These are phyloP conservation scores for Ceratocystiopsis minuta DNA, from an alignment of 2,329 filamentous ascomycete genomes.

Conservation along the genomic window DNA sequence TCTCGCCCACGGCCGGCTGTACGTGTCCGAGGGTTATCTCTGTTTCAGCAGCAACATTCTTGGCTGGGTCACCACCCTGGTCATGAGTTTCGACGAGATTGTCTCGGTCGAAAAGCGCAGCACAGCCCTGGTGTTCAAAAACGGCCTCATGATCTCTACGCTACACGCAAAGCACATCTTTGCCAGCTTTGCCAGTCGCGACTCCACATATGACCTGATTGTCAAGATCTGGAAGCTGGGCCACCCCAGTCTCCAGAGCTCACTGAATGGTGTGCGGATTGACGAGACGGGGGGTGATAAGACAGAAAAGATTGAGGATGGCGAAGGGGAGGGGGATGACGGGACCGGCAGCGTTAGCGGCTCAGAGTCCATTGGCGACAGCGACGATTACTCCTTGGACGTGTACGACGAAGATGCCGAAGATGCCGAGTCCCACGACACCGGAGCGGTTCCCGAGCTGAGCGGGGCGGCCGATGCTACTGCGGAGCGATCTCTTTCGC, in stretches of 20 bases:
- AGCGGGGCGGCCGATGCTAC: slow-evolving; percentile 30
- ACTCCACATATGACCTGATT: slow-evolving; percentile 92
- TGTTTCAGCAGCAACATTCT: slow-evolving; percentile 99
- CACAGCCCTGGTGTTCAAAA: slow-evolving; percentile 89
- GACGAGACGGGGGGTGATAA: slow-evolving; percentile 76
- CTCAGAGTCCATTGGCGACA: slow-evolving; percentile 40
- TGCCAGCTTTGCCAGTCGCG: slow-evolving; percentile 82
- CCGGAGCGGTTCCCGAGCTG: slow-evolving; percentile 21
- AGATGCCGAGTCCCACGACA: slow-evolving; percentile 38
- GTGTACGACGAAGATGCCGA: slow-evolving; percentile 66
- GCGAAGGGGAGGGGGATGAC: slow-evolving; percentile 31
- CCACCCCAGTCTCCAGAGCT: slow-evolving; percentile 80
- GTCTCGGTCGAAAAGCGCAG: slow-evolving; percentile 94
- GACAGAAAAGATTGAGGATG: slow-evolving; percentile 60
- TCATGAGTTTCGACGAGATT: slow-evolving; percentile 96
- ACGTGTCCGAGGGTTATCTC: slow-evolving; percentile 91
- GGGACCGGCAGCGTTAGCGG: slow-evolving; percentile 28
- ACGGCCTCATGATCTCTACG: slow-evolving; percentile 92
- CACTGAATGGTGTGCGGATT: slow-evolving; percentile 70
- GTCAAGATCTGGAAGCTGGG: slow-evolving; percentile 97
- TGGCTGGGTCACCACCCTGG: slow-evolving; percentile 91
- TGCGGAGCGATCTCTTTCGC: slow-evolving; percentile 37
- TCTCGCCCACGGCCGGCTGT: slow-evolving; percentile 77
- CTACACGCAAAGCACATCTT: slow-evolving; percentile 91
- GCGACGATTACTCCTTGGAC: slow-evolving; percentile 55